phyloP scores from a whole-genome alignment of 2,329 filamentous ascomycete species.

The Blumeria graminis region DNA sequence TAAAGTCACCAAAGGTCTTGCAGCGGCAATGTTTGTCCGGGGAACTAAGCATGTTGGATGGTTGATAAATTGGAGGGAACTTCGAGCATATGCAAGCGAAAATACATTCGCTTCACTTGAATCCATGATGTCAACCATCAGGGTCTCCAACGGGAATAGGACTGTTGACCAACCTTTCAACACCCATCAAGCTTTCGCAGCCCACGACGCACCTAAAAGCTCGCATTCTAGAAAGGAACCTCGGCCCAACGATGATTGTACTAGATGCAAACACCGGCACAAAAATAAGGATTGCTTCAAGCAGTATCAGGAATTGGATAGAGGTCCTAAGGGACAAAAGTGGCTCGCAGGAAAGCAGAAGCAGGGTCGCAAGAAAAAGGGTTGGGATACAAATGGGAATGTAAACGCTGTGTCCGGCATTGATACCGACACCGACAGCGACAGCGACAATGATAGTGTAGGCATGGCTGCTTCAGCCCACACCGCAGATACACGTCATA shows the following conservation, averaged over 20 bases:
- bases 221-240: no score
- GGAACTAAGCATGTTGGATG: neutral
- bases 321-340: neutral
- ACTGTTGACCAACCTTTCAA: neutral
- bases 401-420: neutral
- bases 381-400: neutral
- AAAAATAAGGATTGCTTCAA: constrained; percentile 1
- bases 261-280: neutral
- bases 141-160: neutral
- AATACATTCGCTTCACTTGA: neutral
- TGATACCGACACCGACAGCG: no score
- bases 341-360: neutral
- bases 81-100: neutral
- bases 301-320: neutral
- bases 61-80: neutral
- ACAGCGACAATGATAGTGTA: neutral
- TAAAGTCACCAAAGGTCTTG: neutral
- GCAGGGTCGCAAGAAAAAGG: neutral
- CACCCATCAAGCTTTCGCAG: neutral
- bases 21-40: neutral
- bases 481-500: neutral
- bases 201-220: neutral
- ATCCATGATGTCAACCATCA: neutral
- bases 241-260: neutral
- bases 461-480: neutral